Evolutionary conservation across 2,329 filamentous ascomycete species (phyloP), one percentile per base, ranked within the genome.

Genomic region (Penicillium sp.): DNA sequence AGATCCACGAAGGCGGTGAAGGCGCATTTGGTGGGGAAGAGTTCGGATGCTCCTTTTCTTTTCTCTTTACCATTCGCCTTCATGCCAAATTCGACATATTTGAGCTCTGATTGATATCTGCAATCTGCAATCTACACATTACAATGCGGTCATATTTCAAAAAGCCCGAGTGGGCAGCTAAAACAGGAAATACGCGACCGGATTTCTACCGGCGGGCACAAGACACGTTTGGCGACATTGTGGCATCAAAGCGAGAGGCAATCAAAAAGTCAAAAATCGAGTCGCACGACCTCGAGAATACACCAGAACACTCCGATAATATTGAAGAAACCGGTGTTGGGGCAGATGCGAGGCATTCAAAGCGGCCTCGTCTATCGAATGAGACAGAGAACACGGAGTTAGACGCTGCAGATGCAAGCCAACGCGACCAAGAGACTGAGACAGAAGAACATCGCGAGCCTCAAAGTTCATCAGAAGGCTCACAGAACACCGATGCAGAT

Each of bases 61-160:
- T 16, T 18, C 9, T 20, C 14, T 14, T 14, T 16, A 14, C 35
- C 2, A n/a, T 22, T n/a, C 24, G 20, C 10, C 16, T 34, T 37
- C 20, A 9, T 22, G 20, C 11, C 22, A 8, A 16, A 32, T 7
- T 11, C 4, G 22, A 14, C 20, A 23, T n/a, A 32, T 11, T 38
- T 22, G 16, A 34, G 3, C 16, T 8, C 18, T 26, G n/a, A 11
- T 9, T 22, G 14, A 27, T 16, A 35, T 14, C 10, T 3, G 8
- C 11, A 32, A 11, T 16, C n/a, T n/a, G n/a, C n/a, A n/a, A n/a
- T n/a, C n/a, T n/a, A n/a, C n/a, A n/a, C n/a, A n/a, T 20, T 10
- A 42, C n/a, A 8, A 69, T 68, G 68, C 70, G 71, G 31, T 74
- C 73, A 0, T 70, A 80, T 14, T 82, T 82, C 66, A 80, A 76